Evolutionary conservation across 257 asterid genomes (phyloP).

Genomic region (Solanum rostratum): DNA sequence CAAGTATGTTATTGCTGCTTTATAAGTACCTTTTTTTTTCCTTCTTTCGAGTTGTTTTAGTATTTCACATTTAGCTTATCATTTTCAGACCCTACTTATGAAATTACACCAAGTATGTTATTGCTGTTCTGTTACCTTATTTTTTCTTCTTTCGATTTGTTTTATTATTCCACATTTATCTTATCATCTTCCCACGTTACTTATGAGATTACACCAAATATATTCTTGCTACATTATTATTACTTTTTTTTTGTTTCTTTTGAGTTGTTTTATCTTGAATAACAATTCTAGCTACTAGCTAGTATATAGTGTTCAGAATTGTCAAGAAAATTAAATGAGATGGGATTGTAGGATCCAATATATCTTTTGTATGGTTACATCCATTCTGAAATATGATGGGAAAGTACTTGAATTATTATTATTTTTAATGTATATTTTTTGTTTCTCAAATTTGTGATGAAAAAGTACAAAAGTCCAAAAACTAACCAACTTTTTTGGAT

Average conservation of each 20-base stretch:
- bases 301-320: background rate
- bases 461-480: background rate
- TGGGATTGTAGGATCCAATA: background rate
- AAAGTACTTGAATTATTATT: background rate
- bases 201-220: too few relatives aligned
- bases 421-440: background rate
- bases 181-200: too few relatives aligned
- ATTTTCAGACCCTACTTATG: too few relatives aligned
- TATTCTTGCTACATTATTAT: background rate
- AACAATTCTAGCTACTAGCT: background rate
- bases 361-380: slow-evolving; percentile 10
- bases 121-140: too few relatives aligned
- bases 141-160: too few relatives aligned
- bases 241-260: background rate
- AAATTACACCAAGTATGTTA: too few relatives aligned
- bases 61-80: too few relatives aligned
- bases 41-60: too few relatives aligned
- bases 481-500: background rate
- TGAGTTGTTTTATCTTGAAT: background rate
- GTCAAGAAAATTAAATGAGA: background rate
- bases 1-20: background rate
- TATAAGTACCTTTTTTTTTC: too few relatives aligned
- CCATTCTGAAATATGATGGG: slow-evolving; percentile 5
- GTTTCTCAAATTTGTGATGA: background rate
- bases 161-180: too few relatives aligned